These are phyloP conservation scores for Starmerella roubikii DNA, from an alignment of 805 yeast genomes.

Conservation along the genomic window DNA sequence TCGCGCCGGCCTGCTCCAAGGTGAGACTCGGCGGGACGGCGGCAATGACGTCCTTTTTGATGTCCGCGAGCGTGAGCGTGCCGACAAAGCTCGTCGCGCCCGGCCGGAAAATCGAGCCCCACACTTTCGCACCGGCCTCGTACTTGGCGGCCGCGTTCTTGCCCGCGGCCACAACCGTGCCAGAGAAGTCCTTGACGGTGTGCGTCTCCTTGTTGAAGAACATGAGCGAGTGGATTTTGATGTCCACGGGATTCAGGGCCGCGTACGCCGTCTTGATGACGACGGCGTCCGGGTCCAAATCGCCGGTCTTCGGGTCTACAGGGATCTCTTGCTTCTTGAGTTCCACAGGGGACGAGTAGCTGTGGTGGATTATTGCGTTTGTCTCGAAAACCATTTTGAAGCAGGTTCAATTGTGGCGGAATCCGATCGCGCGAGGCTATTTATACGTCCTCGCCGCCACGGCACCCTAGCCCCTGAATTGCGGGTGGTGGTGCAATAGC, in stretches of 20 bases:
- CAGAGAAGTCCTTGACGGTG: slow-evolving; percentile 58
- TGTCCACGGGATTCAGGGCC: slow-evolving; percentile 53
- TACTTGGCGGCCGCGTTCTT: slow-evolving; percentile 27
- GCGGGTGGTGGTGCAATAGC: too few species aligned
- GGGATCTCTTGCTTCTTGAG: slow-evolving; percentile 3
- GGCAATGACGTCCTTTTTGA: slow-evolving; percentile 26
- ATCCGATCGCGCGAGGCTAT: too few species aligned
- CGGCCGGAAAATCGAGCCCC: slow-evolving; percentile 33
- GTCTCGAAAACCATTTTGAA: slow-evolving; percentile 5
- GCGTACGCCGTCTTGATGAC: slow-evolving; percentile 47
- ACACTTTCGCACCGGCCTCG: slow-evolving; percentile 49
- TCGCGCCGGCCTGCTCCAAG: slow-evolving; percentile 46
- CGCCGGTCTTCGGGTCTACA: background rate
- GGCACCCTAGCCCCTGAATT: too few species aligned
- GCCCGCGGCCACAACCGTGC: slow-evolving; percentile 46
- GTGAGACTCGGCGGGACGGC: slow-evolving; percentile 34
- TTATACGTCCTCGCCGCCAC: too few species aligned
- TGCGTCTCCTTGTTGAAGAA: slow-evolving; percentile 30
- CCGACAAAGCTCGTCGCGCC: slow-evolving; percentile 9
- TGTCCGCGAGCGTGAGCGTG: slow-evolving; percentile 20
- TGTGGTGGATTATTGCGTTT: slow-evolving; percentile 9
- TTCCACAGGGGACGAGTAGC: slow-evolving; percentile 1
- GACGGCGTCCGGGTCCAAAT: slow-evolving; percentile 7
- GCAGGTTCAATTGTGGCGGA: too few species aligned
- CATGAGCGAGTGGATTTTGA: slow-evolving; percentile 32